phyloP scores from a whole-genome alignment of 345 rosid genomes.

The Nasturtium officinale region DNA sequence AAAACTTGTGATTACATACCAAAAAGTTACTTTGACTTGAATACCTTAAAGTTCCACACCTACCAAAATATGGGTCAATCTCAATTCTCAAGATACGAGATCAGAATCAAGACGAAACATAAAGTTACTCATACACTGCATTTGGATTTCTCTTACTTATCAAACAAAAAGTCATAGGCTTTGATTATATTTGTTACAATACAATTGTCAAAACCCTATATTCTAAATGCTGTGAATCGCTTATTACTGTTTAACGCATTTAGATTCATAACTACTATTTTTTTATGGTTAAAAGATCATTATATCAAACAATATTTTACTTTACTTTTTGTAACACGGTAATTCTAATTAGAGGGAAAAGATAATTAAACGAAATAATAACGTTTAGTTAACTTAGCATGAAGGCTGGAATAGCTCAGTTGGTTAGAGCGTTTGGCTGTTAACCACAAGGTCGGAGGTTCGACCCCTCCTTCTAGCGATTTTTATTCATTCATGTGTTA shows the following conservation, averaged over 20 bases:
- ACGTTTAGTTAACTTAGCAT: no score
- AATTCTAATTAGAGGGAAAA: not conserved
- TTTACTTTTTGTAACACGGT: not conserved
- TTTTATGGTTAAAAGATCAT: not conserved
- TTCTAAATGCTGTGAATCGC: not conserved
- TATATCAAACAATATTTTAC: not conserved
- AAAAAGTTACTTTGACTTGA: not conserved
- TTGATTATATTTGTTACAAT: not conserved
- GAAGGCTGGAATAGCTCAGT: conserved; percentile 74
- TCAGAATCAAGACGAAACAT: conserved; percentile 20
- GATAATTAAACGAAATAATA: no score
- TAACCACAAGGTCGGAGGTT: conserved; percentile 93
- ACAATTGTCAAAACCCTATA: not conserved
- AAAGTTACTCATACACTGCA: conserved; percentile 2
- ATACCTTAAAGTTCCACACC: conserved; percentile 21
- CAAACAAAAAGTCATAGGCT: not conserved
- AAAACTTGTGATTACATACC: not conserved
- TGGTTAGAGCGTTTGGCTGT: conserved; percentile 87
- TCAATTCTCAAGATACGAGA: conserved; percentile 22
- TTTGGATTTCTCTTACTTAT: conserved; percentile 22
- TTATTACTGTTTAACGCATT: not conserved
- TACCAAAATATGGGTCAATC: conserved; percentile 20
- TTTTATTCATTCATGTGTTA: not conserved
- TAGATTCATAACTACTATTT: not conserved
- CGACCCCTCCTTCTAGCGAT: conserved; percentile 55